Evolutionary conservation across 2,329 filamentous ascomycete genomes (phyloP).

Genomic region (Trichophyton equinum): DNA sequence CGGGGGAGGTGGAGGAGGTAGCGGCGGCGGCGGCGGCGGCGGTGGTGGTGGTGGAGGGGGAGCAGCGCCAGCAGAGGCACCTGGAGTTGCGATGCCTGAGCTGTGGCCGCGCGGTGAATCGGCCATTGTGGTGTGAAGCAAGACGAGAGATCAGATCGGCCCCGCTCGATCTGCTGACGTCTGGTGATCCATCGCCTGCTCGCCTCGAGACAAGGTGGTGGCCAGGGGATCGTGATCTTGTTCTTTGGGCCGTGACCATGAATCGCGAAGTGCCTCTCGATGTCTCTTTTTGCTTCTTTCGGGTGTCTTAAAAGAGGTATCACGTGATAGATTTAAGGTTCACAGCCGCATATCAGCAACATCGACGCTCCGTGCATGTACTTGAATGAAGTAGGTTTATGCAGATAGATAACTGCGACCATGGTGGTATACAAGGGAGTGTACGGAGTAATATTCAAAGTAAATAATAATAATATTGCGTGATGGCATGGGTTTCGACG

Average conservation of each 20-base stretch:
- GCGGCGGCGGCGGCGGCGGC: constrained; percentile 4
- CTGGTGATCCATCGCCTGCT: constrained; percentile 14
- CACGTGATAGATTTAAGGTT: neutral
- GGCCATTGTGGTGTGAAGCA: constrained; percentile 12
- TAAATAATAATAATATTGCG: neutral
- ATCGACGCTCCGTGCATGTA: too few species aligned
- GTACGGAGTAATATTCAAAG: neutral
- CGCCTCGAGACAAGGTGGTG: neutral
- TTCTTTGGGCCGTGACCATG: neutral
- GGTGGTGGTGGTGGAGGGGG: constrained; percentile 10
- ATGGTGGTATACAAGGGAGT: neutral
- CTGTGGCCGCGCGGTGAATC: constrained; percentile 12
- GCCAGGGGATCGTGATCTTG: constrained; percentile 2
- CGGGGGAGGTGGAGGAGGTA: constrained; percentile 19
- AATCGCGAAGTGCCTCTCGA: neutral
- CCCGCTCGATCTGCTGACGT: constrained; percentile 13
- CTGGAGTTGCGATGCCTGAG: constrained; percentile 19
- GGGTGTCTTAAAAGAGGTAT: neutral
- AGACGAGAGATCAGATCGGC: constrained; percentile 10
- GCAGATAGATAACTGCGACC: neutral
- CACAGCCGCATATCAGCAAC: neutral
- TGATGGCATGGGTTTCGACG: neutral
- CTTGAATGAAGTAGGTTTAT: too few species aligned
- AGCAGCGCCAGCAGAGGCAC: constrained; percentile 17
- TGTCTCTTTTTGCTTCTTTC: neutral